Conservation (phyloP, 257 asterid genomes). For the Solanum piurae region DNA sequence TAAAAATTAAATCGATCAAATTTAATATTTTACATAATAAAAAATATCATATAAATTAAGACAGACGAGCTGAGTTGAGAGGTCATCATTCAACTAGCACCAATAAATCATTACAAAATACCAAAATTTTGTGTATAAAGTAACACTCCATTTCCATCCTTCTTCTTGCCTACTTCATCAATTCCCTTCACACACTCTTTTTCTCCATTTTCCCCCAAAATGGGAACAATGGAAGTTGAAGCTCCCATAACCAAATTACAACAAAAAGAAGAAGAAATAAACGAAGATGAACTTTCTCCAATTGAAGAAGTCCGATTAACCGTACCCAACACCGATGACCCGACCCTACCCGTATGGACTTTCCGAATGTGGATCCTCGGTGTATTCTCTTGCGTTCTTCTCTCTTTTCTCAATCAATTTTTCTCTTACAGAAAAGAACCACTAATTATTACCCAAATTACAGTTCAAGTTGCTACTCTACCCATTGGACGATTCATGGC, state of each 20-base stretch:
- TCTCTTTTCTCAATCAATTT: conserved; percentile 73
- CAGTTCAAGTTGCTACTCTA: conserved; percentile 51
- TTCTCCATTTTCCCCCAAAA: neutral
- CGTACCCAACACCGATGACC: conserved; percentile 59
- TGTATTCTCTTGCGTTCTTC: conserved; percentile 46
- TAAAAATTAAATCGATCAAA: no score
- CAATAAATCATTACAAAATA: neutral
- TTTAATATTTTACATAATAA: neutral
- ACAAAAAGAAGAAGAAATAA: neutral
- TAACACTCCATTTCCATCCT: neutral
- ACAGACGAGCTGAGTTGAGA: fast-evolving
- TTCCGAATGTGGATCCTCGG: conserved; percentile 84
- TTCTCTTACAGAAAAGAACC: conserved; percentile 61
- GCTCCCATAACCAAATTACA: neutral
- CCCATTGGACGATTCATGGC: conserved; percentile 82
- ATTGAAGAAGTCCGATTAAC: conserved; percentile 66
- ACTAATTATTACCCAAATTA: conserved; percentile 52
- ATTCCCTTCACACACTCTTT: neutral
- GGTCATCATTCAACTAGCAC: neutral
- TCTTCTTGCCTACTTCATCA: neutral
- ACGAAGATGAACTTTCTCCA: conserved; percentile 45
- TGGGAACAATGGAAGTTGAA: conserved; percentile 18
- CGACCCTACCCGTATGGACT: conserved; percentile 66
- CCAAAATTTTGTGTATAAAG: neutral
- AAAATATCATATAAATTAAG: neutral